Evolutionary conservation across 2,329 filamentous ascomycete genomes (phyloP).

Genomic region (Cladophialophora bantiana): DNA sequence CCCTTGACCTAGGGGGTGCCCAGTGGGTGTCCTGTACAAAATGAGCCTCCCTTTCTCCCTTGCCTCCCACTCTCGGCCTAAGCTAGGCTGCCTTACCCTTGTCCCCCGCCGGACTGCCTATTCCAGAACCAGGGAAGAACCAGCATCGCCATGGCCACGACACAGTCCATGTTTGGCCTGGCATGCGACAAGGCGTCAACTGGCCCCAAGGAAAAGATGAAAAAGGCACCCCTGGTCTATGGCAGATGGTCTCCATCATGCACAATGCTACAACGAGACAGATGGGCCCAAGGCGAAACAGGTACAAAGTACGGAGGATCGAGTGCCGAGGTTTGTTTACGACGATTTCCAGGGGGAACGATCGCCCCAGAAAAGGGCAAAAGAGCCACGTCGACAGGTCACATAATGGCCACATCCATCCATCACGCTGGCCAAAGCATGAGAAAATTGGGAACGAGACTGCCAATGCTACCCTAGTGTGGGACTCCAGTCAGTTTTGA

Average conservation of each 20-base stretch:
- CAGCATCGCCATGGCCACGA: neutral
- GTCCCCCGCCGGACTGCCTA: neutral
- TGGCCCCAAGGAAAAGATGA: neutral
- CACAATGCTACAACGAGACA: constrained; percentile 1
- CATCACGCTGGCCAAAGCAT: neutral
- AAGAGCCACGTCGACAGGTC: constrained; percentile 7
- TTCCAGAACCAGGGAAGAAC: constrained; percentile 9
- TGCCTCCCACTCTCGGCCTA: no score
- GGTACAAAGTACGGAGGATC: neutral
- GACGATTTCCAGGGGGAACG: neutral
- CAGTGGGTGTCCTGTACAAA: neutral
- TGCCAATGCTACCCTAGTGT: constrained; percentile 1
- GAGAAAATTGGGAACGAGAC: neutral
- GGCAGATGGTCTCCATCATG: neutral
- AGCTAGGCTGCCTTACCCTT: neutral
- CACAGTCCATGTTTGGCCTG: neutral
- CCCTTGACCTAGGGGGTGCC: neutral
- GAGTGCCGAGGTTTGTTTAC: neutral
- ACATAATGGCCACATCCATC: neutral
- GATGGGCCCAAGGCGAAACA: neutral
- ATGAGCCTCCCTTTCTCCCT: neutral
- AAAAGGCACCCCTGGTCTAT: neutral
- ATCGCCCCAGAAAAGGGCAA: constrained; percentile 13
- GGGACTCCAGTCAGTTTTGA: neutral
- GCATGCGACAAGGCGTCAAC: neutral